phyloP scores from a whole-genome alignment of 2,329 filamentous ascomycete genomes.

The Juglanconis sp. region DNA sequence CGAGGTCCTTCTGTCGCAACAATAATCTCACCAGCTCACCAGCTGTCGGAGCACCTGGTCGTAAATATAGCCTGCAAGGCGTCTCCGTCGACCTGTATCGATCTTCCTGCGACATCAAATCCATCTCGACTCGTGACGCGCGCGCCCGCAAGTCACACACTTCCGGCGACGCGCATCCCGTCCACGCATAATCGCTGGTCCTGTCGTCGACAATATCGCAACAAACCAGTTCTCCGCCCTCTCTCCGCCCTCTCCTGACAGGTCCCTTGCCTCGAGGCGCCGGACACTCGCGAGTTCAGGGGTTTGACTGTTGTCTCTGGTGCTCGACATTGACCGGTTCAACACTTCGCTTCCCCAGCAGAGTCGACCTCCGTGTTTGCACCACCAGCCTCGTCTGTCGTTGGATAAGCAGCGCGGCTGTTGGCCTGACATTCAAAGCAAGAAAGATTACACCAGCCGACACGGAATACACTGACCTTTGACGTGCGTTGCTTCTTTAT shows the following conservation, averaged over 20 bases:
- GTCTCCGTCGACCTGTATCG: too few species aligned
- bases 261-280: neutral
- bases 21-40: neutral
- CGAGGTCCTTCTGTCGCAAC: neutral
- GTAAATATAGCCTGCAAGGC: too few species aligned
- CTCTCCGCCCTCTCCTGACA: too few species aligned
- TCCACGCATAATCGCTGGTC: too few species aligned
- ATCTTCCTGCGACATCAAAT: too few species aligned
- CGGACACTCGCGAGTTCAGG: slow-evolving; percentile 3
- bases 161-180: too few species aligned
- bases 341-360: slow-evolving; percentile 2
- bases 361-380: slow-evolving; percentile 1
- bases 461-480: neutral
- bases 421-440: neutral
- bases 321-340: slow-evolving; percentile 6
- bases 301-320: neutral
- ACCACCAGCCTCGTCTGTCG: neutral
- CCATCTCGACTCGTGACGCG: too few species aligned
- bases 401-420: neutral
- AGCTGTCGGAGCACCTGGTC: neutral
- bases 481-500: neutral
- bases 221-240: neutral
- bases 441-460: neutral
- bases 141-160: too few species aligned
- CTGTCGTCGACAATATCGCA: neutral